Percentiles rank a stretch among this genome's conserved stretches.
Evolutionary conservation across 2,329 filamentous ascomycete species (phyloP).

Genomic region (Cladosporium sp.): DNA sequence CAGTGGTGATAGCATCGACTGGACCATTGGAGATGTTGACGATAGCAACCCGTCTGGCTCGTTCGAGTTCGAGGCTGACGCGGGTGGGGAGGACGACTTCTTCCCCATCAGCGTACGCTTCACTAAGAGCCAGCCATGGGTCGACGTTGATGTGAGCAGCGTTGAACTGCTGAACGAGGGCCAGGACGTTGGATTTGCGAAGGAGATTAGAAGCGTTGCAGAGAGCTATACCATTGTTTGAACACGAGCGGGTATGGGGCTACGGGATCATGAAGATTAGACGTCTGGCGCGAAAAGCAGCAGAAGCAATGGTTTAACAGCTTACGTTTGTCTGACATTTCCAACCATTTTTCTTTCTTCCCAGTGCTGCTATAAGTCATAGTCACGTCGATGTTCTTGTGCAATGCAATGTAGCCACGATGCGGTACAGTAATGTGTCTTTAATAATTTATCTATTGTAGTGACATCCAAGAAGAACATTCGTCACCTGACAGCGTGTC

Average conservation of each 20-base stretch:
- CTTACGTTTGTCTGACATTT: too few species aligned
- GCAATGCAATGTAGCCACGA: too few species aligned
- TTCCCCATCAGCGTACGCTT: constrained; percentile 96
- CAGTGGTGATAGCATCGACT: constrained; percentile 86
- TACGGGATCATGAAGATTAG: not conserved
- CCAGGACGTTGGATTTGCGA: constrained; percentile 77
- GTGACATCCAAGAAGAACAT: not conserved
- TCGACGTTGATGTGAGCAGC: constrained; percentile 86
- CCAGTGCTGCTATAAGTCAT: too few species aligned
- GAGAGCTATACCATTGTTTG: constrained; percentile 76
- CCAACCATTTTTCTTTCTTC: too few species aligned
- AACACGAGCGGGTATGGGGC: constrained; percentile 13
- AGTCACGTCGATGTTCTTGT: too few species aligned
- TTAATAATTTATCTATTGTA: not conserved
- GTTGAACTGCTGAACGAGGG: constrained; percentile 70
- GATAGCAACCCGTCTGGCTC: constrained; percentile 77
- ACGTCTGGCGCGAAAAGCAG: not conserved
- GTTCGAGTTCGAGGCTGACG: constrained; percentile 93
- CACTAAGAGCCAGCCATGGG: constrained; percentile 76
- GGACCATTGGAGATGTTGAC: constrained; percentile 84
- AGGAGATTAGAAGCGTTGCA: constrained; percentile 71
- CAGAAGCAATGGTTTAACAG: not conserved
- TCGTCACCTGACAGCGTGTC: constrained; percentile 2
- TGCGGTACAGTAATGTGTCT: too few species aligned
- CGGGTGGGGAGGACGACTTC: constrained; percentile 85